These are phyloP conservation scores for Durusdinium trenchii DNA, from an alignment of 73 alveolate species.

Conservation along the genomic window DNA sequence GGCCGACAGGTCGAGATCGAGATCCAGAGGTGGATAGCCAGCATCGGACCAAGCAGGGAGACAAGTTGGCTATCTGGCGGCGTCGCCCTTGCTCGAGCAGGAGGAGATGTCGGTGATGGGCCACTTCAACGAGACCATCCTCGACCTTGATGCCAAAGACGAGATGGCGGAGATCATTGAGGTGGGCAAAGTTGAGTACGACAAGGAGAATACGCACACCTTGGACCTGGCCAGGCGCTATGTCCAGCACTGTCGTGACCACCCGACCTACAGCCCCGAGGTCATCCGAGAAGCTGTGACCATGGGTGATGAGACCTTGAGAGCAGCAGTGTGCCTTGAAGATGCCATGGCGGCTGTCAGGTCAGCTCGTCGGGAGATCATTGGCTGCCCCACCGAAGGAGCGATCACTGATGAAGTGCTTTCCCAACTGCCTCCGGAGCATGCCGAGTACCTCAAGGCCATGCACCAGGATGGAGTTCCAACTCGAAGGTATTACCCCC, in stretches of 20 bases:
- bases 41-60: neutral
- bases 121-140: too few relatives aligned
- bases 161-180: too few relatives aligned
- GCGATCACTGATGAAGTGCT: neutral
- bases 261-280: neutral
- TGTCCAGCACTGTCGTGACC: neutral
- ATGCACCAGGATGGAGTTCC: neutral
- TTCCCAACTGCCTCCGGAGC: neutral
- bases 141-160: too few relatives aligned
- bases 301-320: neutral
- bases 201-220: too few relatives aligned
- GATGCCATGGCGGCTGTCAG: neutral
- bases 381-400: neutral
- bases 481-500: neutral
- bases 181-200: neutral
- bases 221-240: neutral
- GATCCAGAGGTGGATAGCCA: neutral
- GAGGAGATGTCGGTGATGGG: neutral
- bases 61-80: neutral
- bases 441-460: neutral
- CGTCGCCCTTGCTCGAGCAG: neutral
- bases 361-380: neutral
- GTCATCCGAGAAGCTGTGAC: neutral
- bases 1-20: neutral
- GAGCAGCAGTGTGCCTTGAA: neutral